These are phyloP conservation scores for Neonectria sp. DNA, from an alignment of 2,329 filamentous ascomycete species.

Conservation along the genomic window DNA sequence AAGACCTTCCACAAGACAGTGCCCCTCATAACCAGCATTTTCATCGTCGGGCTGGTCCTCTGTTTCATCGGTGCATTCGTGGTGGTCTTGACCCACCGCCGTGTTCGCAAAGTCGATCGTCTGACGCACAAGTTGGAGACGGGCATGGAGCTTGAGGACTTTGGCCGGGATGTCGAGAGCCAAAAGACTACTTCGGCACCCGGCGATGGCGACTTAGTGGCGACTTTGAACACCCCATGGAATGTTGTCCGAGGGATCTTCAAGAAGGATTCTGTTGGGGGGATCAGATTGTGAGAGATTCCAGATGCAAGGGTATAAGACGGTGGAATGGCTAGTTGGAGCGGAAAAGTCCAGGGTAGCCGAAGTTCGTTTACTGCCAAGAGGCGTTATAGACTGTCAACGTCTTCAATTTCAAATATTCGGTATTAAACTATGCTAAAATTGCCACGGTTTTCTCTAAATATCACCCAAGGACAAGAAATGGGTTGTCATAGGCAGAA, in stretches of 20 bases:
- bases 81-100: background rate
- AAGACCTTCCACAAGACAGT: background rate
- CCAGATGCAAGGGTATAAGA: background rate
- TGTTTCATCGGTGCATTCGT: background rate
- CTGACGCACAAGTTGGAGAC: background rate
- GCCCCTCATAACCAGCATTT: background rate
- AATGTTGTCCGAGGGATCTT: background rate
- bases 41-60: background rate
- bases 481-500: background rate
- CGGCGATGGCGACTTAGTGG: background rate
- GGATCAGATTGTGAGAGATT: background rate
- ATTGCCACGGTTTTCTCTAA: background rate
- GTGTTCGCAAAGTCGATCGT: background rate
- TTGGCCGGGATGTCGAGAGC: background rate
- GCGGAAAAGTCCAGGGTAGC: background rate
- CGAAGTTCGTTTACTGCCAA: background rate
- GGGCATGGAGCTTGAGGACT: background rate
- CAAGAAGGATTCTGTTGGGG: background rate
- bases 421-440: background rate
- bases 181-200: background rate
- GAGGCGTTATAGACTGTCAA: background rate
- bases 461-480: accelerated
- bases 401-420: background rate
- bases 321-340: background rate
- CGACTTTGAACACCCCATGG: background rate